Evolutionary conservation across 106 monocot species (phyloP).

Genomic region (Allium fistulosum): DNA sequence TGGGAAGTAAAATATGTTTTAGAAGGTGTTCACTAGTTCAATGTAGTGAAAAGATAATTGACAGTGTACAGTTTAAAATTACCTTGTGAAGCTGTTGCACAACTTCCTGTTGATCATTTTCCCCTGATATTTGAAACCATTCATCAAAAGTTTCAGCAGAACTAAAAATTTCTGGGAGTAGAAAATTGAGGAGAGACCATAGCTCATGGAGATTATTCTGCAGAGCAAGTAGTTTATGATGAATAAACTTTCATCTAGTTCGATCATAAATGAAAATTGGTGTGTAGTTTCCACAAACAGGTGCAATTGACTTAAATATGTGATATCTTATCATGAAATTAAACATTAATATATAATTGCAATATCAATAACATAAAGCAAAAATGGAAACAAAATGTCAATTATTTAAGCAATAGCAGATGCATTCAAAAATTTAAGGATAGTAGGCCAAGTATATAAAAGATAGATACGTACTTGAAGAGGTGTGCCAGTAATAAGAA

Average conservation of each 20-base stretch:
- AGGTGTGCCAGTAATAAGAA: constrained; percentile 71
- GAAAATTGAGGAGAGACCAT: constrained; percentile 93
- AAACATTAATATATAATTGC: no score
- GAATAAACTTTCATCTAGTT: background rate
- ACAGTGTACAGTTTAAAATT: background rate
- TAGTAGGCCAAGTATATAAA: background rate
- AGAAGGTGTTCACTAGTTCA: no score
- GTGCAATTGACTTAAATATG: no score
- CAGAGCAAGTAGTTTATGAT: background rate
- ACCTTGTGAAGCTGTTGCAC: constrained; percentile 99
- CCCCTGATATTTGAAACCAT: constrained; percentile 98
- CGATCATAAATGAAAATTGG: no score
- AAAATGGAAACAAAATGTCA: background rate
- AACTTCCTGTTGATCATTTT: constrained; percentile 98
- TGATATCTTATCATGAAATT: no score
- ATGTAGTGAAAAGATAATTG: no score
- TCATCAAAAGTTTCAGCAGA: constrained; percentile 94
- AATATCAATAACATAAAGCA: background rate
- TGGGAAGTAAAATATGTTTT: constrained; percentile 7
- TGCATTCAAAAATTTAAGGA: background rate
- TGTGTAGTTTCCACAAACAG: no score
- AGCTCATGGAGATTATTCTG: constrained; percentile 97
- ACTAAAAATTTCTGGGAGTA: constrained; percentile 94
- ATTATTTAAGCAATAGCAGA: background rate
- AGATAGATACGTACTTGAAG: constrained; percentile 39